A percentile compares a stretch with the other conserved stretches of the same genome.
phyloP scores from a whole-genome alignment of 2,329 filamentous ascomycete species.

The Capronia epimyces region DNA sequence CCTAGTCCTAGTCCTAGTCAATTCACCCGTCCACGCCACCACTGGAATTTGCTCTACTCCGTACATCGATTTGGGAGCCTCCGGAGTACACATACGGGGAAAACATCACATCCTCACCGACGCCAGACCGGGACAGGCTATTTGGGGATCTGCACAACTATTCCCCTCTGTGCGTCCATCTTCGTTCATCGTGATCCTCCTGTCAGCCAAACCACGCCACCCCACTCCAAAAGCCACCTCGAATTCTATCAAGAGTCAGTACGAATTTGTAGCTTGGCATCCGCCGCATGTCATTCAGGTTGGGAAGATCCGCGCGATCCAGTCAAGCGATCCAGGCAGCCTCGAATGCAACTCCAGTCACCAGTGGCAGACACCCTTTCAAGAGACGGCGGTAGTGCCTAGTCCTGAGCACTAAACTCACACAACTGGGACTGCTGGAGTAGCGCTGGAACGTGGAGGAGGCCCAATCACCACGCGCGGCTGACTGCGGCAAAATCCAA shows the following conservation, averaged over 20 bases:
- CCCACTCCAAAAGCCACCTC: not conserved
- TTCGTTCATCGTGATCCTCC: not conserved
- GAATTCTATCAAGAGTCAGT: not conserved
- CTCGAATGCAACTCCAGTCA: slow-evolving; percentile 5
- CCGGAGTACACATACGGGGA: no score
- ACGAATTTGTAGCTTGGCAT: slow-evolving; percentile 3
- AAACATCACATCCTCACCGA: not conserved
- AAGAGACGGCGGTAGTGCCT: not conserved
- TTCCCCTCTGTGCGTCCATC: not conserved
- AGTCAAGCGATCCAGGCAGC: slow-evolving; percentile 15
- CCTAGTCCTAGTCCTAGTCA: not conserved
- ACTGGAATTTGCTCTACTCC: no score
- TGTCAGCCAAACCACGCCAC: not conserved
- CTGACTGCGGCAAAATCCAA: slow-evolving; percentile 12
- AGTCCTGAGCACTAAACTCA: no score
- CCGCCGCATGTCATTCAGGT: slow-evolving; percentile 10
- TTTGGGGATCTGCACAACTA: not conserved
- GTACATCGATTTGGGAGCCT: no score
- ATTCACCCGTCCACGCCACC: no score
- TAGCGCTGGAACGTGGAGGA: not conserved
- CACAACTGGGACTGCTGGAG: no score
- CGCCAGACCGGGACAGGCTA: not conserved
- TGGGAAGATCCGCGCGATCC: slow-evolving; percentile 14
- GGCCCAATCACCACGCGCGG: slow-evolving; percentile 9
- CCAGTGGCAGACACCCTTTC: slow-evolving; percentile 4